phyloP scores from a whole-genome alignment of 495 filamentous ascomycete genomes.

The Friedmanniomyces simplex region DNA sequence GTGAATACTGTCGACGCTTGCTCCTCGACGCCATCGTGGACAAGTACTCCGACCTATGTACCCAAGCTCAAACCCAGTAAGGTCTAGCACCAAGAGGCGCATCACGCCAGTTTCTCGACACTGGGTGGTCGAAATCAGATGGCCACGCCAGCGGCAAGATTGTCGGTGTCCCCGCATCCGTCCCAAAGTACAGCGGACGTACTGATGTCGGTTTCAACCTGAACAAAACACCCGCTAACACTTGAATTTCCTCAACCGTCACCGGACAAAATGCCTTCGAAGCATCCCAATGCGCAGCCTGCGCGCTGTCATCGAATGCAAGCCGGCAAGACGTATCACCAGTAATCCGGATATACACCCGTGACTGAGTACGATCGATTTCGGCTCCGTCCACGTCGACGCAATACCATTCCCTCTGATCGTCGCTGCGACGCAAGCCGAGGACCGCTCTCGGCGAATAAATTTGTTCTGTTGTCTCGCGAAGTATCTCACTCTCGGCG shows the following conservation, averaged over 20 bases:
- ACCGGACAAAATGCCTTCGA: neutral
- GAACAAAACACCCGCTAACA: neutral
- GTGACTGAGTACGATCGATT: neutral
- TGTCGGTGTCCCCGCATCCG: neutral
- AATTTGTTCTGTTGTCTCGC: neutral
- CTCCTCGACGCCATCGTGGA: too few relatives aligned
- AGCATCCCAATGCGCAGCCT: neutral
- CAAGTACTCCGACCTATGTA: too few relatives aligned
- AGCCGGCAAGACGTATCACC: neutral
- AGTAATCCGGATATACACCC: neutral
- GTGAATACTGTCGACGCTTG: too few relatives aligned
- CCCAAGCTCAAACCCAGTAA: too few relatives aligned
- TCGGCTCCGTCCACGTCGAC: neutral
- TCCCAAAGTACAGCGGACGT: neutral
- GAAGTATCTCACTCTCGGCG: neutral
- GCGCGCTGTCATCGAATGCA: neutral
- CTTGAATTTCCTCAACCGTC: neutral
- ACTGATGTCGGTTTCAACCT: neutral
- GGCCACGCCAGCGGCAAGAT: neutral
- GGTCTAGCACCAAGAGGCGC: too few relatives aligned
- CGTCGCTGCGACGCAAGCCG: neutral
- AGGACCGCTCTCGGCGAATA: neutral
- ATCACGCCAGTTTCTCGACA: too few relatives aligned
- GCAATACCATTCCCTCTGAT: neutral
- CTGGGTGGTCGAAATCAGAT: too few relatives aligned